Base-by-base conservation (phyloP, 1,284 basidiomycete species). In the Papiliotrema flavescens region DNA sequence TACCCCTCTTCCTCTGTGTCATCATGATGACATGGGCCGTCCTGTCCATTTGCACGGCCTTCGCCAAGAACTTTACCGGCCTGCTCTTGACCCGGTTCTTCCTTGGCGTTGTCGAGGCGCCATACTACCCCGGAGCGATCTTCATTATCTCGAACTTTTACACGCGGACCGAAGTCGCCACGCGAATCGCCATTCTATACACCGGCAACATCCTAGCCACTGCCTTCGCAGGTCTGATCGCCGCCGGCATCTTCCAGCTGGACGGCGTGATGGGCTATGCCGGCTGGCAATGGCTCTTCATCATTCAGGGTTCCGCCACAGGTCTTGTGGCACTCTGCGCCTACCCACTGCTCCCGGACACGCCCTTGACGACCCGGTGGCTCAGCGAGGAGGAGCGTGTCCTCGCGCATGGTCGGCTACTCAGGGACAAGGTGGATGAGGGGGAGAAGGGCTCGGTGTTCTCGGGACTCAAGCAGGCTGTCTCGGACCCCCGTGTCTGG, bases 51-150 rank as follows among this genome's bases (percentile, higher is more conserved):
- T 49, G 54, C 44, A 60, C 57, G 23, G 61, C 51, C 1, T 51
- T 56, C 23, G 26, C 54, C 26, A 37, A 39, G 8, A 57, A 54
- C 51, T 63, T 46, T 42, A 55, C 57, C n/a, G 51, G 53, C 2
- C 55, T 65, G 19, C 56, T 63, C 39, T 48, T 62, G 39, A 47
- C 54, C 11, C 56, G 64, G 22, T 53, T 61, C 40, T 51, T 53
- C 47, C 55, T 71, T 7, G 67, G 62, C 22, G 50, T 65, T 39
- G 53, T 51, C 22, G 68, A 70, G 43, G 65, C 68, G 0, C 63
- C 61, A 22, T 68, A 65, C 61, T 66, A 62, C 54, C 66, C 66
- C 0, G 61, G 57, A 6, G 62, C 62, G 1, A 26, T 63, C 28
- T 47, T 52, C 46, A 53, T 63, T 42, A 39, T 63, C 34, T 61